Evolutionary conservation across 2,329 filamentous ascomycete species (phyloP), one percentile per base, ranked within the genome.

Genomic region (Daldinia eschscholtzii): DNA sequence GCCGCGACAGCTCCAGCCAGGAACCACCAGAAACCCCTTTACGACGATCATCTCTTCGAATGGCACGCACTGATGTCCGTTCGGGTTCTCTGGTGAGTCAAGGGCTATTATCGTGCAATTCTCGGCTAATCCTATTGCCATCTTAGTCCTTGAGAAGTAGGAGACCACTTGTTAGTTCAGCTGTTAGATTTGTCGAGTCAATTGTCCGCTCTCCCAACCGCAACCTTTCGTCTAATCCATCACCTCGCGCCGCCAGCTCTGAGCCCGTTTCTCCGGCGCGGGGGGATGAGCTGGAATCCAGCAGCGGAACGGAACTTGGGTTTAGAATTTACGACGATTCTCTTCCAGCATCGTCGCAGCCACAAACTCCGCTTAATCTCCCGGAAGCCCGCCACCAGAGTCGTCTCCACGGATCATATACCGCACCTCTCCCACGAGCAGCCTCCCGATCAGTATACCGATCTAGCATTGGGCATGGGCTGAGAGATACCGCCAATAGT

Each of bases 311-410:
- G 41, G 66, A 67, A 23, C 58, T 53, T 4, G 76, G 75, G 35
- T 65, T 85, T 55, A 76, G 75, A 23, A 77, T 87, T 28, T 87
- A 87, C 68, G 80, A 86, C 66, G 85, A 87, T 69, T 75, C 76
- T 26, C 62, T 83, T 52, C 80, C 84, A 6, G 78, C 83, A 23
- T 77, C 78, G 4, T 76, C 75, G 9, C 85, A 86, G 68, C 84
- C 85, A n/a, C 84, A 84, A 72, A 86, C 85, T 10, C 84, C 85
- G 23, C 78, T 79, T 50, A 81, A 85, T 61, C 72, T 86, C n/a
- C 83, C 84, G 0, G 84, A 85, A 74, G 79, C 82, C 55, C 81
- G 83, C 10, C 84, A 85, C 68, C 81, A 77, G 57, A 84, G 83
- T 61, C 81, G 80, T 35, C 76, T 83, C 37, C 75, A 78, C 13